Conservation (phyloP, 2,329 filamentous ascomycete genomes). For the Aspergillus caelatus region DNA sequence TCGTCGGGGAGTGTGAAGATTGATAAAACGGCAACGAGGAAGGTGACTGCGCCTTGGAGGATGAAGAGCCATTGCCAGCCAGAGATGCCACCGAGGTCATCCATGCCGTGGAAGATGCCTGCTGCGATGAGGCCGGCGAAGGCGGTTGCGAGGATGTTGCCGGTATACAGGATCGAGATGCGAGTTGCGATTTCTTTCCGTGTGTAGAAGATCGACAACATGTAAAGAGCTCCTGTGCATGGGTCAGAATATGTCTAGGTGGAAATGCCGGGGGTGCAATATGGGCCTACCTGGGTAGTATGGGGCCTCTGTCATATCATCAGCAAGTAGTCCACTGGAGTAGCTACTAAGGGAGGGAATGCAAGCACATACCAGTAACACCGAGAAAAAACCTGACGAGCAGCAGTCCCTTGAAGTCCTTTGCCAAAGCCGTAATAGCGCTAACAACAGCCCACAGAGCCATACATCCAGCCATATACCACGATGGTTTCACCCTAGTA, state of each 20-base stretch:
- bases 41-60: slow-evolving; percentile 56
- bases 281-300: slow-evolving; percentile 57
- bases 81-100: slow-evolving; percentile 56
- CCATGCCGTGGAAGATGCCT: slow-evolving; percentile 62
- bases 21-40: slow-evolving; percentile 44
- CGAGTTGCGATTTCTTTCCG: slow-evolving; percentile 58
- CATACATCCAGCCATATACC: slow-evolving; percentile 46
- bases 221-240: slow-evolving; percentile 51
- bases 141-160: slow-evolving; percentile 62
- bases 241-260: neutral
- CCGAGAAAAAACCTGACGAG: slow-evolving; percentile 43
- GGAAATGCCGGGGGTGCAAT: no score
- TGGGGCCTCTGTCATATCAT: slow-evolving; percentile 25
- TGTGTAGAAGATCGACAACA: slow-evolving; percentile 69
- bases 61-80: slow-evolving; percentile 53
- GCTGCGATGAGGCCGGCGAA: slow-evolving; percentile 63
- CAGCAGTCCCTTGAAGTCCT: slow-evolving; percentile 44
- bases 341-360: no score
- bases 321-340: no score
- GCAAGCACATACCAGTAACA: slow-evolving; percentile 16
- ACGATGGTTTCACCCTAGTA: slow-evolving; percentile 40
- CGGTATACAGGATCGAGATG: slow-evolving; percentile 62
- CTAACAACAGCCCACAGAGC: slow-evolving; percentile 33
- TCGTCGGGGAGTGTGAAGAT: slow-evolving; percentile 47
- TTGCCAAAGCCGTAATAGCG: slow-evolving; percentile 33